Percentiles rank a stretch among this genome's conserved stretches.
phyloP scores from a whole-genome alignment of 495 filamentous ascomycete species.

The Staphylotrichum longicolle region DNA sequence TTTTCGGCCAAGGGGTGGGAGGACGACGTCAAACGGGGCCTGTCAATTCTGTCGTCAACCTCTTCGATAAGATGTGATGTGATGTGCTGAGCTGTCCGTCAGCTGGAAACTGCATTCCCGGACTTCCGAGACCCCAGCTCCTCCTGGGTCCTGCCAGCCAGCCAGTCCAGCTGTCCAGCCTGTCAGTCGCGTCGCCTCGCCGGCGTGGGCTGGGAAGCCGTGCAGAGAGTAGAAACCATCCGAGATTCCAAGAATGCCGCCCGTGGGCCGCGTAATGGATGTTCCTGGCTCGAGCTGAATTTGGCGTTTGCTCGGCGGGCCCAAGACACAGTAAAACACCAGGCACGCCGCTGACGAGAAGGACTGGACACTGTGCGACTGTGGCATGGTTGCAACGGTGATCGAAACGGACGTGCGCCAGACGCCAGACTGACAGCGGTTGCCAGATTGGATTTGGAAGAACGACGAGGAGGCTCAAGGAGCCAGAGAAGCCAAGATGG shows the following conservation, averaged over 20 bases:
- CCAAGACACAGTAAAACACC: not conserved
- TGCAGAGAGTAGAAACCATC: not conserved
- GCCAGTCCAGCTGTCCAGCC: not conserved
- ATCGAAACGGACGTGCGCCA: not conserved
- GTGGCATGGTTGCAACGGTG: not conserved
- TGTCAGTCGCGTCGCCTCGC: not conserved
- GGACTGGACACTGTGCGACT: not conserved
- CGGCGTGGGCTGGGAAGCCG: not conserved
- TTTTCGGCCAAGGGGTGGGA: not conserved
- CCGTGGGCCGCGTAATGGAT: not conserved
- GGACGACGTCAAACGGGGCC: not conserved
- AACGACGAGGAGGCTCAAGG: not conserved
- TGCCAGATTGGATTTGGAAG: not conserved
- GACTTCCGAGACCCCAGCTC: slow-evolving; percentile 1
- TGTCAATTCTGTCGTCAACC: not conserved
- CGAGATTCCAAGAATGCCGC: not conserved
- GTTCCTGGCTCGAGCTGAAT: not conserved
- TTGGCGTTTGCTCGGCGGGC: not conserved
- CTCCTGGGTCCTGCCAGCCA: not conserved
- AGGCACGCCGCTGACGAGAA: not conserved
- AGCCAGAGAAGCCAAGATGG: not conserved
- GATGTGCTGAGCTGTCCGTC: not conserved
- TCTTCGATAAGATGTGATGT: not conserved
- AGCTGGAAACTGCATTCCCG: not conserved
- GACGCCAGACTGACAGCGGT: too few species aligned